Evolutionary conservation across 164 flowering plant genomes (phyloP).

Genomic region (Echeveria elegans): DNA sequence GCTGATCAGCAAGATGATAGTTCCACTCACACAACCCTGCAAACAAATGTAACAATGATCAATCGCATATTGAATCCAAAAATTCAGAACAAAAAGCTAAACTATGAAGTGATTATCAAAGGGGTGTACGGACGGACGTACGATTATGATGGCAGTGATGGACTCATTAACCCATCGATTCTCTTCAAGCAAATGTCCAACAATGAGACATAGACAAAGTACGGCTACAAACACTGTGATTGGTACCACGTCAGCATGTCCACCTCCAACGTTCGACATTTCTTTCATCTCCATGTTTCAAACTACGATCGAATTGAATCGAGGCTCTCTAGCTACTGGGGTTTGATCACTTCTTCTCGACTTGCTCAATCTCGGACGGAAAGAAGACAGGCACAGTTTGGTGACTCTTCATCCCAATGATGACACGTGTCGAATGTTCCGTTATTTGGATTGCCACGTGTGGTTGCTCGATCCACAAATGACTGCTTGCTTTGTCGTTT

Average conservation of each 20-base stretch:
- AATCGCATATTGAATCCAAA: not conserved
- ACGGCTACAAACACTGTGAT: slow-evolving; percentile 49
- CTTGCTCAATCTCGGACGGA: not conserved
- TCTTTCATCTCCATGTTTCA: not conserved
- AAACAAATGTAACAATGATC: not conserved
- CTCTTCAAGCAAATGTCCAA: slow-evolving; percentile 62
- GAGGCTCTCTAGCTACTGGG: not conserved
- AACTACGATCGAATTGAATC: not conserved
- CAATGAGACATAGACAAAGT: slow-evolving; percentile 46
- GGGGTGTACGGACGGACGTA: slow-evolving; percentile 13
- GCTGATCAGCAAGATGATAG: slow-evolving; percentile 45
- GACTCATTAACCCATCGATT: slow-evolving; percentile 74
- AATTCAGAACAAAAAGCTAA: not conserved
- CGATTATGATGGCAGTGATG: slow-evolving; percentile 50
- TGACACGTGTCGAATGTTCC: not conserved
- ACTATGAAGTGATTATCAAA: too few species aligned
- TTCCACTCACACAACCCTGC: slow-evolving; percentile 58
- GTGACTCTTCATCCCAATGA: not conserved
- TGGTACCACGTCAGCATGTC: slow-evolving; percentile 39
- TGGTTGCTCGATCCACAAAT: not conserved
- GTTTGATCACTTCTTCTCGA: not conserved
- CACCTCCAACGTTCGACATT: slow-evolving; percentile 14
- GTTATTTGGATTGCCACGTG: not conserved
- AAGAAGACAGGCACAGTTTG: not conserved
- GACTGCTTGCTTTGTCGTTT: slow-evolving; percentile 2